Percentiles rank a stretch among this genome's conserved stretches.
These are phyloP conservation scores for Trifolium repens DNA, from an alignment of 306 rosid species.

Conservation along the genomic window DNA sequence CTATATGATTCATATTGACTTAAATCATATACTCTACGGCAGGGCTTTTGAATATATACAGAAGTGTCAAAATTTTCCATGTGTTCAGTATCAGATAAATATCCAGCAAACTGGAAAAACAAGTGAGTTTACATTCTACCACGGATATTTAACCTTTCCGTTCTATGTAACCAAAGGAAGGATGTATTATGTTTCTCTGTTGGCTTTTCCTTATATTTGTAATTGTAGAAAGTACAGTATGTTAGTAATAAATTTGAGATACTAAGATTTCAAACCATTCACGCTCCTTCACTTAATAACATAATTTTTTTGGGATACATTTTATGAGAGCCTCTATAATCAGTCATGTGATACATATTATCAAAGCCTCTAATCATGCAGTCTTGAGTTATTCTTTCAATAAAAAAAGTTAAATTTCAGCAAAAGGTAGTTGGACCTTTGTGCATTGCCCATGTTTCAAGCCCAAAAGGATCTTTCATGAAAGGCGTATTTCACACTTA, in stretches of 20 bases:
- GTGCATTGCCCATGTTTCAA: constrained; percentile 3
- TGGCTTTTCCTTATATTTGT: constrained; percentile 22
- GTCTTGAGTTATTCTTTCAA: constrained; percentile 1
- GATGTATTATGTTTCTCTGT: constrained; percentile 33
- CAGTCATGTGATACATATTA: not conserved
- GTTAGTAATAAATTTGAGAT: constrained; percentile 17
- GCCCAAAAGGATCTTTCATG: not conserved
- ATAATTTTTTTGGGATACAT: constrained; percentile 2
- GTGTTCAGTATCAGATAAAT: constrained; percentile 77
- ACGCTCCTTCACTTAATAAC: not conserved
- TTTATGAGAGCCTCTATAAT: not conserved
- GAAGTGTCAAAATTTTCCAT: constrained; percentile 65
- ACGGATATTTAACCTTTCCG: constrained; percentile 23
- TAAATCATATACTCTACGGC: constrained; percentile 43
- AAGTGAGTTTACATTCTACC: constrained; percentile 63
- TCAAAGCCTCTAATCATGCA: not conserved
- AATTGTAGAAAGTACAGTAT: constrained; percentile 8
- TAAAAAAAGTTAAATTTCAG: not conserved
- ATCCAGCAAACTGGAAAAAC: constrained; percentile 79
- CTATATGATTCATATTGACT: constrained; percentile 29
- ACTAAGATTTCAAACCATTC: not conserved
- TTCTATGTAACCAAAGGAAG: constrained; percentile 21
- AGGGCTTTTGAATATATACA: constrained; percentile 89
- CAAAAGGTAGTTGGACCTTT: not conserved
- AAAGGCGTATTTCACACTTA: not conserved